Percentiles rank a stretch among this genome's conserved stretches.
Evolutionary conservation across 768 basidiomycete genomes (phyloP).

Genomic region (Serendipita indica): DNA sequence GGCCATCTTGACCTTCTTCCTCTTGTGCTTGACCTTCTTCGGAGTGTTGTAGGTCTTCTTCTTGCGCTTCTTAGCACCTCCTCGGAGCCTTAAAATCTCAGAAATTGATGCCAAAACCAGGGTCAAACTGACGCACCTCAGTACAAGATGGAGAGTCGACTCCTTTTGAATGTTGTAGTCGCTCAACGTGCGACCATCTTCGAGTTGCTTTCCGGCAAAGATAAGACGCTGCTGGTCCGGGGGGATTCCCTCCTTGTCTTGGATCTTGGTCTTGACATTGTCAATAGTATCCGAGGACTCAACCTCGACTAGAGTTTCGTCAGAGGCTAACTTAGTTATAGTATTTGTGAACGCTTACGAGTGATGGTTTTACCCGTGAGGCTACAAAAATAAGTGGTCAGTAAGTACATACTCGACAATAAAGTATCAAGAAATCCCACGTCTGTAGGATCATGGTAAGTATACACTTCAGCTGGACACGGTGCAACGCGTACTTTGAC

Average conservation of each 20-base stretch:
- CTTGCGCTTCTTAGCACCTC: constrained; percentile 99
- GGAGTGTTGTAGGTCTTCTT: constrained; percentile 99
- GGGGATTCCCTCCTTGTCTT: constrained; percentile 92
- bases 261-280: constrained; percentile 96
- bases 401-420: constrained; percentile 10
- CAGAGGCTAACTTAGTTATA: background rate
- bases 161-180: constrained; percentile 99
- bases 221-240: constrained; percentile 96
- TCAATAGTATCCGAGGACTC: constrained; percentile 96
- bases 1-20: constrained; percentile 99
- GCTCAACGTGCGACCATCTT: constrained; percentile 56
- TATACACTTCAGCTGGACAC: constrained; percentile 1
- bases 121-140: constrained; percentile 22
- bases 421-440: constrained; percentile 31
- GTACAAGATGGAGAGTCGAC: constrained; percentile 93
- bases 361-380: constrained; percentile 99
- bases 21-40: constrained; percentile 99
- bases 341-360: constrained; percentile 23
- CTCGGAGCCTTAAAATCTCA: constrained; percentile 55
- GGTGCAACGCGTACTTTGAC: background rate
- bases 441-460: constrained; percentile 32
- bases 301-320: constrained; percentile 54
- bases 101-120: background rate
- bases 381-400: constrained; percentile 30
- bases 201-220: constrained; percentile 98